Base-by-base conservation (phyloP, 768 basidiomycete species). In the Xanthoconium stramineum region DNA sequence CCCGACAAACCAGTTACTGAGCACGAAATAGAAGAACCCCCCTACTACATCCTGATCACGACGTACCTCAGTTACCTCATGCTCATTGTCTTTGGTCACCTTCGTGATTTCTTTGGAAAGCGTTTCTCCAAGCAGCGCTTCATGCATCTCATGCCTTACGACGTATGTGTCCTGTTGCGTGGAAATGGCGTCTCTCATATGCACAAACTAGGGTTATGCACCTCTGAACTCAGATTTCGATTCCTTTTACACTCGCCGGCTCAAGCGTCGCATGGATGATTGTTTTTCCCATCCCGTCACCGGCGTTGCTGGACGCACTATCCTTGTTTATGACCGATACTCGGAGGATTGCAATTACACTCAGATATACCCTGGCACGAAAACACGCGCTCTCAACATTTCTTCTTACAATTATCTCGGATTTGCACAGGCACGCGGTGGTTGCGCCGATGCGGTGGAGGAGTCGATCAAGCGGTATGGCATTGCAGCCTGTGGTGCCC, bases 371-470 rank as follows among this genome's bases (percentile, higher is more conserved):
- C 89, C 91, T 3, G 96, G 94, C 56, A 82, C 78, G 1, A 82
- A 80, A 28, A 94, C 92, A 0, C 91, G 95, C 50, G 90, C 88
- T 0, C 87, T 99, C 63, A 99, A 99, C 72, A 89, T 98, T 61
- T 95, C 94, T 1, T 97, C 94, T 9, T 99, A 99, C 78, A 99
- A 98, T 75, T 99, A 98, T 70, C 92, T 99, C 65, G 97, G 97
- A 5, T 99, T 99, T 67, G 97, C 96, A 0, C 93, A 96, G 69
- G 89, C 88, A 15, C 82, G 83, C 4, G 97, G 97, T 14, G 90
- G 91, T 7, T 97, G 94, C 69, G 92, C 97, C 9, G 97, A 98
- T 67, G 92, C 91, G 6, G 95, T 93, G 9, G 94, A 95, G 67
- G 88, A 90, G 59, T 75, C 80, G 19, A 83, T 98, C 70, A 80